Evolutionary conservation across 148 eudicot species (phyloP), one percentile per base, ranked within the genome.

Genomic region (Limonium bicolor): DNA sequence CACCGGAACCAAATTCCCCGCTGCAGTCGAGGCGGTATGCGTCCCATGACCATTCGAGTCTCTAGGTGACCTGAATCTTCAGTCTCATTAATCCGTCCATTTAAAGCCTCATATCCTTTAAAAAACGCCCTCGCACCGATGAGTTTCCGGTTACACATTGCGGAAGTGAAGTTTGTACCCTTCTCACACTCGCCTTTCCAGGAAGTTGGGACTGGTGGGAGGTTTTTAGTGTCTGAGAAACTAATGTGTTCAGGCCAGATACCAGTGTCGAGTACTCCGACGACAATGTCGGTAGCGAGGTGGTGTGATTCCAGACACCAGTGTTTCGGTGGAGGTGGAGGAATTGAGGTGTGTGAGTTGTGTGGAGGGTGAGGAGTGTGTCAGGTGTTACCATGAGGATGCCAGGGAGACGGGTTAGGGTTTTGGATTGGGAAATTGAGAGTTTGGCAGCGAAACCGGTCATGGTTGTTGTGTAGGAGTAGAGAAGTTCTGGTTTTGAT

Each of bases 231-330:
- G 23, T 65, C 76, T 1, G 41, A 25, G 48, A 82, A 82, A 32
- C 93, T 82, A 17, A 55, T 34, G 36, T 82, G 93, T 14, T 77
- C 86, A 4, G 93, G 93, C 93, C 93, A 82, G 54, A 82, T 77
- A 20, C 93, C 93, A 3, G 93, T 82, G 47, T 82, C 93, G 13
- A 82, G 54, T 20, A 82, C 67, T 2, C 93, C 93, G 0, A 82
- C 50, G 8, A 74, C 69, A 6, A 82, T 74, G 27, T 82, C 82
- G 2, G 72, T 26, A 12, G 70, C 71, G 50, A 82, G 65, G 51
- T 82, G 27, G 70, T 35, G n/a, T 59, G 31, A 21, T 54, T 64
- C 93, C 93, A 82, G 16, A 77, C 48, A 29, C 93, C 93, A 24
- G 20, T 45, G 7, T 74, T 72, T 13, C 32, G 24, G 46, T 68